Percentiles rank a stretch among this genome's conserved stretches.
phyloP scores from a whole-genome alignment of 805 yeast genomes.

The Teunomyces aglyptinius region DNA sequence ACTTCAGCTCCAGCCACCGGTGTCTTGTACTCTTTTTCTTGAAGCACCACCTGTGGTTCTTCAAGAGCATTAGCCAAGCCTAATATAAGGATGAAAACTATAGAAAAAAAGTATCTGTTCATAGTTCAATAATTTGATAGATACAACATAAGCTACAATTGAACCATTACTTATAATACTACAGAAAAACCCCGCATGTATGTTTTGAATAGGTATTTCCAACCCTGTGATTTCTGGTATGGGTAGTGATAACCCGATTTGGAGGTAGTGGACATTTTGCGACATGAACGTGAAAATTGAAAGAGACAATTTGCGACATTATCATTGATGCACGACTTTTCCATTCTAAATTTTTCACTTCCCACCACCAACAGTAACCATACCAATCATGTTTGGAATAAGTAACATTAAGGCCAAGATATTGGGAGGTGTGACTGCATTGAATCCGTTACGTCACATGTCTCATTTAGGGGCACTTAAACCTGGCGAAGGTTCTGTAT shows the following conservation, averaged over 20 bases:
- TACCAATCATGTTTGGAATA: slow-evolving; percentile 3
- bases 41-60: slow-evolving; percentile 1
- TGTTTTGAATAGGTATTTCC: neutral
- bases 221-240: neutral
- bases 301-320: neutral
- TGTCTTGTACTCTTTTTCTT: neutral
- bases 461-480: slow-evolving; percentile 46
- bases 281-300: slow-evolving; percentile 1
- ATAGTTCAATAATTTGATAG: neutral
- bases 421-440: slow-evolving; percentile 3
- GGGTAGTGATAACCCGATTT: neutral
- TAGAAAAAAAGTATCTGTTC: neutral
- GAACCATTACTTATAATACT: neutral
- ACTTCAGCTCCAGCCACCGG: neutral
- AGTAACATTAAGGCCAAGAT: slow-evolving; percentile 1
- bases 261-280: slow-evolving; percentile 1
- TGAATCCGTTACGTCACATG: slow-evolving; percentile 1
- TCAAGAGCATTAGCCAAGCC: neutral
- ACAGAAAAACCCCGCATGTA: neutral
- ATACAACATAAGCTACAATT: neutral
- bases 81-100: neutral
- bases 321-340: neutral
- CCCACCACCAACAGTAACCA: neutral
- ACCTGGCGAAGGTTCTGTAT: slow-evolving; percentile 63
- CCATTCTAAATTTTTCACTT: neutral